Percentiles rank a stretch among this genome's conserved stretches.
These are phyloP conservation scores for Starmerella cellae DNA, from an alignment of 805 yeast species.

Conservation along the genomic window DNA sequence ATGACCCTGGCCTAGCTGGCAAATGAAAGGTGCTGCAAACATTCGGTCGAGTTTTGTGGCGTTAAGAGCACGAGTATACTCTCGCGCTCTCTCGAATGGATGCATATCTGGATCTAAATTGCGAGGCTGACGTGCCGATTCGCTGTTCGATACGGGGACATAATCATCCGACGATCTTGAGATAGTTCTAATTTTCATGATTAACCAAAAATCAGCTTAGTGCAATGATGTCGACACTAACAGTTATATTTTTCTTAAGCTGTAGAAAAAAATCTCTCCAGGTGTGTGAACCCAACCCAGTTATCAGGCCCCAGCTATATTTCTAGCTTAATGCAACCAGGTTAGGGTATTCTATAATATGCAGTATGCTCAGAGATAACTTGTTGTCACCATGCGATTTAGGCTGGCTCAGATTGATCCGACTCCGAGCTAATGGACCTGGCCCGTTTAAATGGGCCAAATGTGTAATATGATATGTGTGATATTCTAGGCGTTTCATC, in stretches of 20 bases:
- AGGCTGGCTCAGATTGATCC: too few species aligned
- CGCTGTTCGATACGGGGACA: constrained; percentile 83
- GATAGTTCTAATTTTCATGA: constrained; percentile 70
- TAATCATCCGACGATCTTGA: constrained; percentile 83
- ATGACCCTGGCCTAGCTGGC: constrained; percentile 90
- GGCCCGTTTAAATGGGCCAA: background rate
- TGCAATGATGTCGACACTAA: background rate
- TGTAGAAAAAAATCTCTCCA: background rate
- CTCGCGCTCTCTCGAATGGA: constrained; percentile 95
- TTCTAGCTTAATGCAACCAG: too few species aligned
- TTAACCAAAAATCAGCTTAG: too few species aligned
- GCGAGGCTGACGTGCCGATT: constrained; percentile 74
- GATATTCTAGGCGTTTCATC: background rate
- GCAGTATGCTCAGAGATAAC: too few species aligned
- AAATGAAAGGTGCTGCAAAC: constrained; percentile 96
- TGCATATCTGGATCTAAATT: constrained; percentile 88
- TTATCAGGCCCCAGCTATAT: too few species aligned
- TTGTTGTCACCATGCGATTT: too few species aligned
- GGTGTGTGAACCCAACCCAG: too few species aligned
- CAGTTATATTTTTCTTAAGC: background rate
- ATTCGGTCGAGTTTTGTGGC: constrained; percentile 92
- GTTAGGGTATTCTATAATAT: too few species aligned
- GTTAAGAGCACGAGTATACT: constrained; percentile 83
- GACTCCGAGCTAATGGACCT: too few species aligned
- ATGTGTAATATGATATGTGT: background rate